Base-by-base conservation (phyloP, 805 yeast species). In the Blastobotrys muscicola region DNA sequence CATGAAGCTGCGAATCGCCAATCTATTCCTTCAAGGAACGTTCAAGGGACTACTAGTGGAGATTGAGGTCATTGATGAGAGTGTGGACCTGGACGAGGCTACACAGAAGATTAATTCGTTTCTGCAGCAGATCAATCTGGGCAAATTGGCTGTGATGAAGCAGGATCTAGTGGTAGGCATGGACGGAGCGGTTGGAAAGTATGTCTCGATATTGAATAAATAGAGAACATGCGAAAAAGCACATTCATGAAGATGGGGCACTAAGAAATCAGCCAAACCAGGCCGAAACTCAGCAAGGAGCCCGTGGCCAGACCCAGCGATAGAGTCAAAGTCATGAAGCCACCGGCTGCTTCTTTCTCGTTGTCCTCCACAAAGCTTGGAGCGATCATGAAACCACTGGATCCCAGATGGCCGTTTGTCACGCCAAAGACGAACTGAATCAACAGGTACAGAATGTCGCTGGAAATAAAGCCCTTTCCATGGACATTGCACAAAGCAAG, bases 271-370 rank as follows among this genome's bases (percentile, higher is more conserved):
- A 34, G 37, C 9, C 45, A 43, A 11, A 80, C 89, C 47, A 84
- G 69, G 2, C 76, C 48, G 55, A 86, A 90, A 55, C 95, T 83
- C 43, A 79, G 56, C 1, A 86, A 48, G 46, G 95, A 80, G 3
- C 98, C 98, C 1, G 71, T 66, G 0, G 92, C 78, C 41, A 90
- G 70, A 0, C 96, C 96, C 8, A 78, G 57, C 44, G 89, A 79
- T 41, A 89, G 73, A 51, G 85, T 78, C 15, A 89, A 76, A 1
- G 86, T 78, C 37, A 95, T 80, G 58, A 89, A 84, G 2, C 97
- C 97, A 37, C 96, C 96, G 1, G 97, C 95, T 0, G 96, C 95
- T 46, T 85, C 85, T 58, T 78, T 79, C 55, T 85, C 90, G 14
- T 72, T 71, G 30, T 78, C 85, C 1, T 71, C 69, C 29, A 75